Conservation (phyloP, 768 basidiomycete species). For the Tulasnella sp. region DNA sequence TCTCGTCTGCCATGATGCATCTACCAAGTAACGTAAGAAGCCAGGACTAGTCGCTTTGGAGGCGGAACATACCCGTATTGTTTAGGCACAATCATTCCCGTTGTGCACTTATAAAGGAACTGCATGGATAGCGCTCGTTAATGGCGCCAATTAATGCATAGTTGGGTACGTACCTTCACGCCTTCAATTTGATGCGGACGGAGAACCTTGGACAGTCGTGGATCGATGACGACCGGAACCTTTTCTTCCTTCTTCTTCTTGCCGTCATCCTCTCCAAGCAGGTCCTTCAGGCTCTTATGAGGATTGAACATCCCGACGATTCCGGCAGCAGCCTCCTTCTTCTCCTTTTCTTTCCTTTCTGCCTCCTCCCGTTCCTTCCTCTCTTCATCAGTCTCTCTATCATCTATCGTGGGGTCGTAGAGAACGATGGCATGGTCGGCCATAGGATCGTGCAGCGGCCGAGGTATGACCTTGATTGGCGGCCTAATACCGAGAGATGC, state of each 20-base stretch:
- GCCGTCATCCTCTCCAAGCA: conserved; percentile 58
- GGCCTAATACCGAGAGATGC: conserved; percentile 78
- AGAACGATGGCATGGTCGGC: conserved; percentile 94
- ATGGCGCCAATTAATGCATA: neutral
- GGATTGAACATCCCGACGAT: conserved; percentile 60
- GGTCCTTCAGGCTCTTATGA: conserved; percentile 77
- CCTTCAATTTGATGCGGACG: conserved; percentile 98
- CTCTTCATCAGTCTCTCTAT: conserved; percentile 82
- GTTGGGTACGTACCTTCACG: conserved; percentile 57
- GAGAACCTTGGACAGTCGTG: conserved; percentile 71
- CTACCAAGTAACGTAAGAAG: conserved; percentile 34
- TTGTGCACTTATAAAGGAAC: conserved; percentile 94
- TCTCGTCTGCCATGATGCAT: conserved; percentile 99
- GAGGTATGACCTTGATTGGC: conserved; percentile 65
- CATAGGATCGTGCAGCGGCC: conserved; percentile 96
- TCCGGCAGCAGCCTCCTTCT: conserved; percentile 56
- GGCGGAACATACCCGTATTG: conserved; percentile 36
- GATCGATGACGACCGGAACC: conserved; percentile 96
- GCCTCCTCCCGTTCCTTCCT: conserved; percentile 60
- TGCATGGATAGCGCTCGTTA: conserved; percentile 23
- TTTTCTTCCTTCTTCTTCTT: conserved; percentile 59
- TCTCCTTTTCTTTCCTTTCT: conserved; percentile 51
- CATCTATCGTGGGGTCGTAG: conserved; percentile 93
- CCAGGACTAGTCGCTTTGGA: neutral
- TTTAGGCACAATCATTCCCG: conserved; percentile 83